Conservation (phyloP, 2,329 filamentous ascomycete species). For the Aspergillus ustus region DNA sequence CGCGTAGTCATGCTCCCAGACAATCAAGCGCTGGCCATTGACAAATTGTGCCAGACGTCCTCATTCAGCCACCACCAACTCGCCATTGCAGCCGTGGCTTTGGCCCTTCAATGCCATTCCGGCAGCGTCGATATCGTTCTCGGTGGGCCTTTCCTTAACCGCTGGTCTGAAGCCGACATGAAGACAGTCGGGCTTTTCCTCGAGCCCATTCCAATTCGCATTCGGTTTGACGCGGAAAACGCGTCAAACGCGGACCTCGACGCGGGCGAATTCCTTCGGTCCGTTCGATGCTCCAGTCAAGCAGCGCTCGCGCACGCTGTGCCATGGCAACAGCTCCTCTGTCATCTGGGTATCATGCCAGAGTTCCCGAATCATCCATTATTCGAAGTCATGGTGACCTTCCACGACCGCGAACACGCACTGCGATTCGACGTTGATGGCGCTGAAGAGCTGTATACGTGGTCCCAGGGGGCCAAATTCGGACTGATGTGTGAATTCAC, state of each 20-base stretch:
- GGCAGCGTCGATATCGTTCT: too few species aligned
- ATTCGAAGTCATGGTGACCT: conserved; percentile 13
- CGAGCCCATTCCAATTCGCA: conserved; percentile 15
- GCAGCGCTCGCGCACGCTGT: conserved; percentile 11
- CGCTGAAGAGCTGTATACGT: not conserved
- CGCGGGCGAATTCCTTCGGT: not conserved
- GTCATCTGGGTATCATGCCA: not conserved
- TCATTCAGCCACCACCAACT: conserved; percentile 7
- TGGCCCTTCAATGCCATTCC: not conserved
- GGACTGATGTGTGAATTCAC: conserved; percentile 10
- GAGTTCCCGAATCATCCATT: conserved; percentile 8
- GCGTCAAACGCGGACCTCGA: not conserved
- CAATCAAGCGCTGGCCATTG: too few species aligned
- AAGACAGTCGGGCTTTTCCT: conserved; percentile 13
- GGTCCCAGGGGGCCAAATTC: conserved; percentile 13
- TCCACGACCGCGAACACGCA: conserved; percentile 1
- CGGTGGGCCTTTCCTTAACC: not conserved
- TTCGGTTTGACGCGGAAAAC: not conserved
- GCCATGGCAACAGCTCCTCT: conserved; percentile 8
- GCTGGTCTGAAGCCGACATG: conserved; percentile 1
- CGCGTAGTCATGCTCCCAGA: too few species aligned
- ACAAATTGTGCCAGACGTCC: not conserved
- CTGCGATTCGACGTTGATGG: not conserved
- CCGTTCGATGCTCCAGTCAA: conserved; percentile 3
- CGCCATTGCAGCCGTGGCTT: not conserved